Conservation (phyloP, 2,329 filamentous ascomycete species). For the Aspergillus chevalieri region DNA sequence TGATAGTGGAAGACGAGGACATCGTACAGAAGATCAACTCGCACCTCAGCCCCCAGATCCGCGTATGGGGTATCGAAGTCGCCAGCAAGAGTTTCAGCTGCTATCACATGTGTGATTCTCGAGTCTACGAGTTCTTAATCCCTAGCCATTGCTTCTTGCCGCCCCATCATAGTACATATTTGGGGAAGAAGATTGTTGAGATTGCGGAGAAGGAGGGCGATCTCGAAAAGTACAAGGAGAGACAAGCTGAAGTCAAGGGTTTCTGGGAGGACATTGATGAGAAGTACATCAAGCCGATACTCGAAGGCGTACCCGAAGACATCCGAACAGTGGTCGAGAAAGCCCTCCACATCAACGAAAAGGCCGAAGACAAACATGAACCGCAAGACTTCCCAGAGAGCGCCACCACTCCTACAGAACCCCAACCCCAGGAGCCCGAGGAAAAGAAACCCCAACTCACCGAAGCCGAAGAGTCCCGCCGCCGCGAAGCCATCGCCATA, state of each 20-base stretch:
- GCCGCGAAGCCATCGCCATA: conserved; percentile 54
- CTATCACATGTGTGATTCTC: conserved; percentile 89
- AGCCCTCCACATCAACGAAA: conserved; percentile 34
- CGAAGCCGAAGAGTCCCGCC: conserved; percentile 18
- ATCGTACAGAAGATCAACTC: conserved; percentile 89
- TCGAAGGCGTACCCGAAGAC: conserved; percentile 42
- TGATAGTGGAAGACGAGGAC: conserved; percentile 87
- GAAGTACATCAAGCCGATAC: conserved; percentile 66
- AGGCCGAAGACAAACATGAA: conserved; percentile 18
- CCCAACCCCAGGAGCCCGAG: conserved; percentile 9
- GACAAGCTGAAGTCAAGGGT: conserved; percentile 68
- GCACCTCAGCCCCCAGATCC: conserved; percentile 77
- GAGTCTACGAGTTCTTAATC: conserved; percentile 96
- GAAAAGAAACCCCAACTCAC: conserved; percentile 8
- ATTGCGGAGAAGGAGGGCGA: conserved; percentile 67
- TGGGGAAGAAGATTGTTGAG: conserved; percentile 78
- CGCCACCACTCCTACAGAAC: conserved; percentile 7
- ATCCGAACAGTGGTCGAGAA: conserved; percentile 36
- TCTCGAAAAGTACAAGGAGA: conserved; percentile 59
- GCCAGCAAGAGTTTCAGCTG: conserved; percentile 89
- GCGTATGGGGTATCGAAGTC: conserved; percentile 87
- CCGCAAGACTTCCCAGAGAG: conserved; percentile 6
- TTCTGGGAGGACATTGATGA: conserved; percentile 84
- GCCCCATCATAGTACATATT: conserved; percentile 78
- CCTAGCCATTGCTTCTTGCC: conserved; percentile 89